These are phyloP conservation scores for Solanum stenotomum DNA, from an alignment of 257 asterid species.

Conservation along the genomic window DNA sequence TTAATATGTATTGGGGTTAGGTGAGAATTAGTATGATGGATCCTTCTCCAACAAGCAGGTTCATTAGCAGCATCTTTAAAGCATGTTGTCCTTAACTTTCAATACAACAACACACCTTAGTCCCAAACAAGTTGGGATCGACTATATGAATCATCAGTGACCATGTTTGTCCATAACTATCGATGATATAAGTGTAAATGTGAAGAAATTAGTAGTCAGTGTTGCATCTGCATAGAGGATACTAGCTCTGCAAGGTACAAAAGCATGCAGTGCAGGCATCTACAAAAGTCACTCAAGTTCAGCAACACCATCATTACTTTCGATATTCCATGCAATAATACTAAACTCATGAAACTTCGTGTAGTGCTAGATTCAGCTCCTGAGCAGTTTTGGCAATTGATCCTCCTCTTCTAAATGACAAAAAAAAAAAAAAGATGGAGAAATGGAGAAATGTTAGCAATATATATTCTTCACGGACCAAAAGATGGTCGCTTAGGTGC, in stretches of 20 bases:
- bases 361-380: conserved; percentile 76
- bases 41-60: conserved; percentile 7
- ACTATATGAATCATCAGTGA: neutral
- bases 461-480: neutral
- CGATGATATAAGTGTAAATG: neutral
- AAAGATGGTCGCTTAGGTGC: neutral
- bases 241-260: neutral
- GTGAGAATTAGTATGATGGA: neutral
- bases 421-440: neutral
- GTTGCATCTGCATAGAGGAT: neutral
- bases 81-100: neutral
- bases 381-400: conserved; percentile 80
- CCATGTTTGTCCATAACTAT: neutral
- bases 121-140: neutral
- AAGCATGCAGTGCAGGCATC: neutral
- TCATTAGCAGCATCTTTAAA: neutral
- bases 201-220: conserved; percentile 5
- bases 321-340: neutral
- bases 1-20: neutral
- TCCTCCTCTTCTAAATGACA: conserved; percentile 73
- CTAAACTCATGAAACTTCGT: conserved; percentile 64
- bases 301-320: conserved; percentile 1
- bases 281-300: neutral
- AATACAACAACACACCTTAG: neutral
- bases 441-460: neutral